Conservation (phyloP, 768 basidiomycete species). For the Galerina sulciceps region DNA sequence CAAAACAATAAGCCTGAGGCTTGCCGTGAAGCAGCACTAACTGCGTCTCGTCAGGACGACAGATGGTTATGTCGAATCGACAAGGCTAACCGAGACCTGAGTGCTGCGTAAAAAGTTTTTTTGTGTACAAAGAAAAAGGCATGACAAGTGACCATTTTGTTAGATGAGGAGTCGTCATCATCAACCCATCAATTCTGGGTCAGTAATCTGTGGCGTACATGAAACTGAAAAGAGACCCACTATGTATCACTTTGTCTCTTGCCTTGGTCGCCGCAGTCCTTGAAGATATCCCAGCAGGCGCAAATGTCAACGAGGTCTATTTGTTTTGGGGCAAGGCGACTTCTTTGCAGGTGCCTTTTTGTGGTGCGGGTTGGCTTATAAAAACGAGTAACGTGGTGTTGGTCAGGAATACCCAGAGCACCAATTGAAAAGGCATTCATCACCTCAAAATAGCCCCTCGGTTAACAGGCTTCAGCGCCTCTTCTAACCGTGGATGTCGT, state of each 20-base stretch:
- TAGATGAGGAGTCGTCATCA: conserved; percentile 26
- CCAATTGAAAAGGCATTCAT: conserved; percentile 5
- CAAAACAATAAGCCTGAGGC: too few species aligned
- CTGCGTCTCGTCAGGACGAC: neutral
- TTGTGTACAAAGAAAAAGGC: neutral
- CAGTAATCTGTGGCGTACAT: neutral
- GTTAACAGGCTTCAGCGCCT: conserved; percentile 24
- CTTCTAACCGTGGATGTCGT: too few species aligned
- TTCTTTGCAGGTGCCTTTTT: conserved; percentile 53
- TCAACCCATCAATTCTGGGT: conserved; percentile 16
- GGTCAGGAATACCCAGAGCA: neutral
- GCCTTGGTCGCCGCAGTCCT: conserved; percentile 75
- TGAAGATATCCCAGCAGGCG: conserved; percentile 60
- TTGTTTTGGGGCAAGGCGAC: conserved; percentile 49
- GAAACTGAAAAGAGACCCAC: conserved; percentile 31
- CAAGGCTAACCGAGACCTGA: neutral
- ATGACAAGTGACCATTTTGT: neutral
- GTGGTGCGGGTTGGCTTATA: conserved; percentile 35
- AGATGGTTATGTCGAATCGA: neutral
- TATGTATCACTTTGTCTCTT: conserved; percentile 63
- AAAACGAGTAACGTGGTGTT: neutral
- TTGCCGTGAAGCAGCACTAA: too few species aligned
- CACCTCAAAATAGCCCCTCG: conserved; percentile 71
- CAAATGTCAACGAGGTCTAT: conserved; percentile 63
- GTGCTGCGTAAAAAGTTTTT: neutral